Conservation (phyloP, 371 early-diverging fungal species). For the Mortierella sp. region DNA sequence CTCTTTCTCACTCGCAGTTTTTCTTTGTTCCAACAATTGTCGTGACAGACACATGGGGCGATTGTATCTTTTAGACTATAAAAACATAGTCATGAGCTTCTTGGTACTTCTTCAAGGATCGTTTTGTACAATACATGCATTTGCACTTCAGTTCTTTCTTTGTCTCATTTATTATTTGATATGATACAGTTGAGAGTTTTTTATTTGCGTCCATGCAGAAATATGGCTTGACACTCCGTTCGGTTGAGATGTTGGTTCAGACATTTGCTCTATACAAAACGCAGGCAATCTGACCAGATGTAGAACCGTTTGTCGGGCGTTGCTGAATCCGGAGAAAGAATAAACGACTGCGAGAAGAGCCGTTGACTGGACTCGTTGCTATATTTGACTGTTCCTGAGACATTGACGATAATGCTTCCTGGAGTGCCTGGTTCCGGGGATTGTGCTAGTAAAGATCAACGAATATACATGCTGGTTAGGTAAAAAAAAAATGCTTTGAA, state of each 20-base stretch:
- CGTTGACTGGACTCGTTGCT: conserved; percentile 63
- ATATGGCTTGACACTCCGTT: no score
- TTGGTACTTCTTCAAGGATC: no score
- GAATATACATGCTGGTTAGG: background rate
- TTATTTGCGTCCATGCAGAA: no score
- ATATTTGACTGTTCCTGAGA: conserved; percentile 71
- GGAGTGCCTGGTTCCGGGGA: conserved; percentile 58
- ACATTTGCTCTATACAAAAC: conserved; percentile 23
- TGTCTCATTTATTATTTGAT: background rate
- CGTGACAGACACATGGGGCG: conserved; percentile 30
- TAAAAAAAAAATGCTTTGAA: conserved; percentile 5
- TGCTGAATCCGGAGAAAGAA: conserved; percentile 70
- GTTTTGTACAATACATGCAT: background rate
- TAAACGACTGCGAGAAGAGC: conserved; percentile 75
- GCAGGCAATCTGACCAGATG: conserved; percentile 69
- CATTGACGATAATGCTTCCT: conserved; percentile 66
- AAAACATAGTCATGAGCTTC: no score
- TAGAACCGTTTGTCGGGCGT: conserved; percentile 59
- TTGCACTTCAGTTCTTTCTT: no score
- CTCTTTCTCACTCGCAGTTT: background rate
- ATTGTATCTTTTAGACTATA: conserved; percentile 9
- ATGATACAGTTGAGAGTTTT: no score
- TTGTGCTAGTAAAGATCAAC: conserved; percentile 1
- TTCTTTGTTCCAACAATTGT: background rate
- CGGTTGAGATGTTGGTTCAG: background rate